phyloP scores from a whole-genome alignment of 2,329 filamentous ascomycete species.

The Cladosporium cucumerinum region DNA sequence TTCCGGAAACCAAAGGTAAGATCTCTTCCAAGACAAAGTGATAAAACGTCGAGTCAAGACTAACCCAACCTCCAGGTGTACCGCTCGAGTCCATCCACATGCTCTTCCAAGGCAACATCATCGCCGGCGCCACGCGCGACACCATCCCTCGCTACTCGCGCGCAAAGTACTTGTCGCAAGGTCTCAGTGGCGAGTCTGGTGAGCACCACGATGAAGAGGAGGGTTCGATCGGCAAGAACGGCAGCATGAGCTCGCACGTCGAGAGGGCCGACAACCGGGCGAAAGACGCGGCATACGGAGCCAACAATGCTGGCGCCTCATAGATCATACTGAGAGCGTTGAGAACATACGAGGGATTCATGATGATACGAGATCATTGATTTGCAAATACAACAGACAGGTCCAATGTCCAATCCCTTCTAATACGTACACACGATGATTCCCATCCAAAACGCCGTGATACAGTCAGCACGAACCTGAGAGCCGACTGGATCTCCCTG shows the following conservation, averaged over 20 bases:
- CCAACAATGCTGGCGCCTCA: slow-evolving; percentile 13
- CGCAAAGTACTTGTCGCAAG: slow-evolving; percentile 36
- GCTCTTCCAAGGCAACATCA: slow-evolving; percentile 43
- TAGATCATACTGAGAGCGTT: background rate
- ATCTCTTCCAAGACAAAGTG: background rate
- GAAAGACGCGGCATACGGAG: slow-evolving; percentile 11
- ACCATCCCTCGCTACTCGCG: slow-evolving; percentile 37
- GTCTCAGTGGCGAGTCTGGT: slow-evolving; percentile 24
- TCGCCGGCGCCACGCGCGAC: slow-evolving; percentile 40
- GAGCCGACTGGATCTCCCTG: background rate
- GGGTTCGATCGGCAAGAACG: slow-evolving; percentile 19
- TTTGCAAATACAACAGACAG: background rate
- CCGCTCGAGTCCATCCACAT: slow-evolving; percentile 42
- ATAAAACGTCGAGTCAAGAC: background rate
- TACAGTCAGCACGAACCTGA: background rate
- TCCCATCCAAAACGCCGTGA: background rate
- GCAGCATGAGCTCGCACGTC: slow-evolving; percentile 13
- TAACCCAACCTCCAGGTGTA: slow-evolving; percentile 26
- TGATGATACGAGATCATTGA: background rate
- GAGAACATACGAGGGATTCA: background rate
- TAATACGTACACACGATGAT: background rate
- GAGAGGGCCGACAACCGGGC: slow-evolving; percentile 12
- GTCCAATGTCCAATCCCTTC: background rate
- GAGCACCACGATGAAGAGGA: slow-evolving; percentile 30
- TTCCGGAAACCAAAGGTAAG: slow-evolving; percentile 42